Evolutionary conservation across 805 yeast species (phyloP).

Genomic region (Metschnikowia vanudenii): DNA sequence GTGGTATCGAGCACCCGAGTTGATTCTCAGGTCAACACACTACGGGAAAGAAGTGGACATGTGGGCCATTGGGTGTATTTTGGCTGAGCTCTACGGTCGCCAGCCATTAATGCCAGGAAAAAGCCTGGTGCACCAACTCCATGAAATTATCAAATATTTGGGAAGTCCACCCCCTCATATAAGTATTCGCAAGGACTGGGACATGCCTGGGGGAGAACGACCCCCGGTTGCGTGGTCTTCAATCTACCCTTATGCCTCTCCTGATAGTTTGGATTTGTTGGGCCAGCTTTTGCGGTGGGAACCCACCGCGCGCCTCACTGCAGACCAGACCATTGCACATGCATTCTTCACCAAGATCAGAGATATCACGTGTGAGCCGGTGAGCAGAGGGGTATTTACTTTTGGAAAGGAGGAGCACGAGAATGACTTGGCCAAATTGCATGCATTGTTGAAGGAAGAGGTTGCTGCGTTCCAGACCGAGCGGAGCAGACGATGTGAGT

Average conservation of each 20-base stretch:
- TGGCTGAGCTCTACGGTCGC: conserved; percentile 81
- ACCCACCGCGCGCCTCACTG: conserved; percentile 50
- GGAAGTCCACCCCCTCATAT: conserved; percentile 65
- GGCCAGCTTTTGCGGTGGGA: conserved; percentile 64
- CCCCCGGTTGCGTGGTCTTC: conserved; percentile 47
- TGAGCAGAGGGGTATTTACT: conserved; percentile 51
- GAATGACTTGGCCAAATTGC: conserved; percentile 19
- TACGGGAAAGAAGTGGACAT: conserved; percentile 75
- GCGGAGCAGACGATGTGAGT: conserved; percentile 1
- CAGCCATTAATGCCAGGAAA: conserved; percentile 78
- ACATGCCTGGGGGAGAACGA: conserved; percentile 34
- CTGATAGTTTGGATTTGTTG: conserved; percentile 51
- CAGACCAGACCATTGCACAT: conserved; percentile 57
- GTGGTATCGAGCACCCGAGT: conserved; percentile 95
- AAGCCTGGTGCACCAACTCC: conserved; percentile 67
- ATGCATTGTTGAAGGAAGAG: conserved; percentile 21
- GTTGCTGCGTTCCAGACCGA: conserved; percentile 23
- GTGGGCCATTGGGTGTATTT: conserved; percentile 93
- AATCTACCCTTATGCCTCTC: conserved; percentile 63
- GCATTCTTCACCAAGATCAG: conserved; percentile 55
- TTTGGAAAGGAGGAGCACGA: conserved; percentile 58
- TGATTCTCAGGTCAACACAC: conserved; percentile 56
- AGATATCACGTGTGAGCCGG: conserved; percentile 54
- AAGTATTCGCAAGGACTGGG: conserved; percentile 34
- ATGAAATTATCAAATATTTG: conserved; percentile 62